phyloP scores from a whole-genome alignment of 768 basidiomycete species.

The Pulveroboletus sp. region DNA sequence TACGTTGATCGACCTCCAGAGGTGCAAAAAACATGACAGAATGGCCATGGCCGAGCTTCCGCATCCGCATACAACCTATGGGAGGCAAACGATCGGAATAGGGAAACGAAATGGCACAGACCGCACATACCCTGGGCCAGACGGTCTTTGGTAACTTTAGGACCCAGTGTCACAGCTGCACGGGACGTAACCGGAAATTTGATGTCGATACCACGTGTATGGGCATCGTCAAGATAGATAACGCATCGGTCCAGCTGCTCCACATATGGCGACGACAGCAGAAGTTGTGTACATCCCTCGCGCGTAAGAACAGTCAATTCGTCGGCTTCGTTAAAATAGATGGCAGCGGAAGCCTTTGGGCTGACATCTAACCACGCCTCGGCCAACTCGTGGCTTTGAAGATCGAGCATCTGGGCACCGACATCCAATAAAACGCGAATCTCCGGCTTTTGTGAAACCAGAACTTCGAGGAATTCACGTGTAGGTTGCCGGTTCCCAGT shows the following conservation, averaged over 20 bases:
- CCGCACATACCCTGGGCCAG: conserved; percentile 11
- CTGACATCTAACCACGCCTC: conserved; percentile 37
- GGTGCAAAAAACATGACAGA: conserved; percentile 49
- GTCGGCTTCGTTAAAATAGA: conserved; percentile 18
- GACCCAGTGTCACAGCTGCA: conserved; percentile 14
- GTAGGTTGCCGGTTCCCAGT: conserved; percentile 9
- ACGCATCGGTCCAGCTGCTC: conserved; percentile 5
- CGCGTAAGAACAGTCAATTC: conserved; percentile 30
- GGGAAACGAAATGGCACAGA: not conserved
- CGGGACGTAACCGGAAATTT: conserved; percentile 11
- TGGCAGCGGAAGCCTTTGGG: conserved; percentile 14
- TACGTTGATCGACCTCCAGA: conserved; percentile 38
- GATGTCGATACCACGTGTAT: conserved; percentile 18
- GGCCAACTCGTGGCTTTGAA: conserved; percentile 39
- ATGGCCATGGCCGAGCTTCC: conserved; percentile 47
- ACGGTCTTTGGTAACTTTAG: conserved; percentile 14
- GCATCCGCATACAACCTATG: conserved; percentile 56
- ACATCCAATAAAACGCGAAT: conserved; percentile 49
- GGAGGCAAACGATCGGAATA: too few relatives aligned
- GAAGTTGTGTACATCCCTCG: conserved; percentile 34
- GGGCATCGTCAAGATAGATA: conserved; percentile 15
- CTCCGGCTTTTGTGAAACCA: conserved; percentile 31
- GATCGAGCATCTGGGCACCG: conserved; percentile 52
- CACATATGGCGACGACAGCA: conserved; percentile 31
- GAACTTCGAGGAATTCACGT: conserved; percentile 23